phyloP scores from a whole-genome alignment of 768 basidiomycete species.

The Pisolithus microcarpus region DNA sequence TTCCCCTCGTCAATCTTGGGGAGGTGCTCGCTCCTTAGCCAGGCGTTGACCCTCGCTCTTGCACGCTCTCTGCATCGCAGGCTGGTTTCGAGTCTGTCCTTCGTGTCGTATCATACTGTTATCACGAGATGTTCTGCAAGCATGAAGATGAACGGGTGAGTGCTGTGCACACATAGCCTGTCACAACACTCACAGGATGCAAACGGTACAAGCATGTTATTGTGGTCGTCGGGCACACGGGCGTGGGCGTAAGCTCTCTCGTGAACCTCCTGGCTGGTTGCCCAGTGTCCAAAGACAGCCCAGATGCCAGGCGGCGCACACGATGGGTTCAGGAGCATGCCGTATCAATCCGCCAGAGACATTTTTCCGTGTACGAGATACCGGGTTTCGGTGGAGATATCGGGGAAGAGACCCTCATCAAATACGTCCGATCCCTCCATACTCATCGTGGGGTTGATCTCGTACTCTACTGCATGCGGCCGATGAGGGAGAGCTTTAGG shows the following conservation, averaged over 20 bases:
- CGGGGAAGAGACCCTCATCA: slow-evolving; percentile 7
- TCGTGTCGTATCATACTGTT: background rate
- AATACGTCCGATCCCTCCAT: slow-evolving; percentile 13
- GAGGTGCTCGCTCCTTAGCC: no score
- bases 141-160: background rate
- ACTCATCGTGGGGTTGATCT: slow-evolving; percentile 12
- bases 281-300: slow-evolving; percentile 10
- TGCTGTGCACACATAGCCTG: background rate
- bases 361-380: slow-evolving; percentile 16
- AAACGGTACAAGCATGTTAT: slow-evolving; percentile 13
- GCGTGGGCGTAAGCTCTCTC: slow-evolving; percentile 24
- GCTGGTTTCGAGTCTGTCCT: background rate
- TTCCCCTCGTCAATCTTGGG: no score
- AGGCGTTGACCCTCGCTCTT: no score
- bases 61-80: background rate
- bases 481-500: slow-evolving; percentile 2
- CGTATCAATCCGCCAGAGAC: background rate
- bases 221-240: slow-evolving; percentile 23
- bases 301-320: slow-evolving; percentile 3
- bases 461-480: slow-evolving; percentile 19
- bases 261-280: slow-evolving; percentile 20
- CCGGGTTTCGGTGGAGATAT: slow-evolving; percentile 13
- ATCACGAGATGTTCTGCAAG: background rate
- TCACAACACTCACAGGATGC: background rate
- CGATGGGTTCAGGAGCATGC: background rate